Evolutionary conservation across 352 stramenopile genomes (phyloP).

Genomic region (Phytophthora meadii): DNA sequence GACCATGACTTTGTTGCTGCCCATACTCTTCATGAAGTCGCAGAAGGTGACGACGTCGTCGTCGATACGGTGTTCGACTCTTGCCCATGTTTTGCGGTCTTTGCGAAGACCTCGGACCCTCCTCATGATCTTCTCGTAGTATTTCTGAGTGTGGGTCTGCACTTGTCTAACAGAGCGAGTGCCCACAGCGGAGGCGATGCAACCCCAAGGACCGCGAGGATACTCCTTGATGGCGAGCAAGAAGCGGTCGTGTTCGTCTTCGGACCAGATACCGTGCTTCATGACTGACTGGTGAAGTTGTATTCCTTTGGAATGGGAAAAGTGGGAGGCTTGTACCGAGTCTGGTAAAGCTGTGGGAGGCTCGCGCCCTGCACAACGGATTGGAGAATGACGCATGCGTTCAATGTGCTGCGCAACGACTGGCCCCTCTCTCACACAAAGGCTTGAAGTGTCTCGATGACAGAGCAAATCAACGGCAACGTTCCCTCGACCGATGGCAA

Average conservation of each 20-base stretch:
- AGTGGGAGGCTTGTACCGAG: constrained; percentile 3
- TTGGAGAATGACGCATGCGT: constrained; percentile 32
- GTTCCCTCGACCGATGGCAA: constrained; percentile 22
- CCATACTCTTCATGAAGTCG: constrained; percentile 51
- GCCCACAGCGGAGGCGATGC: constrained; percentile 48
- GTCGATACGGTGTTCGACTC: constrained; percentile 69
- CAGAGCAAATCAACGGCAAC: constrained; percentile 32
- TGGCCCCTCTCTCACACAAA: constrained; percentile 23
- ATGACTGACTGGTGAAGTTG: constrained; percentile 8
- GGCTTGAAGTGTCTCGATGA: constrained; percentile 20
- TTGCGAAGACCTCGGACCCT: constrained; percentile 64
- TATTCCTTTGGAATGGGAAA: constrained; percentile 23
- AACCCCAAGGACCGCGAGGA: constrained; percentile 51
- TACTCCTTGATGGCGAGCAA: constrained; percentile 55
- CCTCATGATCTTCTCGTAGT: constrained; percentile 79
- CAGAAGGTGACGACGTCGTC: constrained; percentile 58
- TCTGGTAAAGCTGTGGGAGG: constrained; percentile 20
- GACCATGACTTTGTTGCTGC: constrained; percentile 37
- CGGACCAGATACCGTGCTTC: constrained; percentile 60
- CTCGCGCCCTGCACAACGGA: constrained; percentile 21
- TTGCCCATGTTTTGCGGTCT: constrained; percentile 55
- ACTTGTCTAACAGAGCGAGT: constrained; percentile 68
- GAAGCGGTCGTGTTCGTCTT: constrained; percentile 69
- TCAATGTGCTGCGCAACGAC: neutral
- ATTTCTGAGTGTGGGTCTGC: constrained; percentile 72